phyloP scores from a whole-genome alignment of 108 stramenopile genomes.

The Skeletonema menzelii region DNA sequence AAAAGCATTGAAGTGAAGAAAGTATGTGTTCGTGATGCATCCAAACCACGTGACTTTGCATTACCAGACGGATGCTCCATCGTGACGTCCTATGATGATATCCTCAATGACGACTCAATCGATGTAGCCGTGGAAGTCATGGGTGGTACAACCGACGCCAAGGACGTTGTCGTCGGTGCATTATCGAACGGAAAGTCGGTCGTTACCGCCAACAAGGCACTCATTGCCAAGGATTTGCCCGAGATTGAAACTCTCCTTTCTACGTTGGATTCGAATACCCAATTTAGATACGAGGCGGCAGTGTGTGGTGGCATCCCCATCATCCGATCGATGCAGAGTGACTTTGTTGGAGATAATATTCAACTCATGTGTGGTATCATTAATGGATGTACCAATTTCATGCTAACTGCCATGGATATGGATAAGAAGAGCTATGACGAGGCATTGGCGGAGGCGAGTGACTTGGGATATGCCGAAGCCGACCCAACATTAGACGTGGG shows the following conservation, averaged over 20 bases:
- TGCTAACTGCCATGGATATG: conserved; percentile 96
- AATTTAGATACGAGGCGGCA: conserved; percentile 94
- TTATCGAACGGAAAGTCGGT: conserved; percentile 85
- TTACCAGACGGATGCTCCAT: conserved; percentile 72
- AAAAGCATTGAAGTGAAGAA: conserved; percentile 58
- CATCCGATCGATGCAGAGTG: conserved; percentile 92
- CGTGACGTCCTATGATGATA: conserved; percentile 79
- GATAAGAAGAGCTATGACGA: conserved; percentile 89
- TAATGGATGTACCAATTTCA: conserved; percentile 99
- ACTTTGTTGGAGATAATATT: conserved; percentile 92
- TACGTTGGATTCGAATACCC: conserved; percentile 44
- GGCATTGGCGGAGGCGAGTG: conserved; percentile 85
- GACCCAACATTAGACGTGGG: conserved; percentile 94
- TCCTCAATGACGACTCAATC: conserved; percentile 82
- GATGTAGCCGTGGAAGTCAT: conserved; percentile 95
- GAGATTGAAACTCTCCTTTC: conserved; percentile 81
- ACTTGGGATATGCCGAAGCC: conserved; percentile 93
- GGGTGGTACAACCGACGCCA: conserved; percentile 92
- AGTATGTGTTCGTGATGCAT: conserved; percentile 76
- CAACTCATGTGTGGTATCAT: conserved; percentile 87
- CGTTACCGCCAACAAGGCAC: conserved; percentile 97
- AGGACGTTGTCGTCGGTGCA: conserved; percentile 83
- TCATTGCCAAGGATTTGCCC: conserved; percentile 88
- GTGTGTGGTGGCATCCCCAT: conserved; percentile 98
- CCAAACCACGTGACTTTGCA: conserved; percentile 81